Percentiles rank a stretch among this genome's conserved stretches.
Evolutionary conservation across 2,329 filamentous ascomycete genomes (phyloP).

Genomic region (Clathrospora elynae): DNA sequence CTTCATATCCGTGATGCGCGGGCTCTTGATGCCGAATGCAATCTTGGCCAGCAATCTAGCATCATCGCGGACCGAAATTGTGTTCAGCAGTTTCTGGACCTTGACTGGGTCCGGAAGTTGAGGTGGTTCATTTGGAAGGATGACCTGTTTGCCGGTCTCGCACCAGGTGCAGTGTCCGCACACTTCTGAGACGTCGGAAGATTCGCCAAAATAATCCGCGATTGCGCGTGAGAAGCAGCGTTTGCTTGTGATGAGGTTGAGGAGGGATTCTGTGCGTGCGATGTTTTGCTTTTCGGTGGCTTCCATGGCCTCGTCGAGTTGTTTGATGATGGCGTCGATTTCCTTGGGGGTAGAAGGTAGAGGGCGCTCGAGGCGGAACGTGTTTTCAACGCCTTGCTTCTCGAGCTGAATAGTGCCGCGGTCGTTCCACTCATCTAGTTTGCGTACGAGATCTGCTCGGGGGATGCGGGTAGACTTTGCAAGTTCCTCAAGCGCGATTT

Average conservation of each 20-base stretch:
- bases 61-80: conserved; percentile 59
- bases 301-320: conserved; percentile 59
- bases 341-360: conserved; percentile 54
- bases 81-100: conserved; percentile 54
- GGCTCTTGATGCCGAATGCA: conserved; percentile 67
- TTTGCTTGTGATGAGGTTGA: conserved; percentile 59
- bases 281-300: conserved; percentile 61
- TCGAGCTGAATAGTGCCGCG: conserved; percentile 57
- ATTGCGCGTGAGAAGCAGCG: conserved; percentile 60
- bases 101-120: conserved; percentile 48
- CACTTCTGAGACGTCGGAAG: conserved; percentile 48
- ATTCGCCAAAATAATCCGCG: conserved; percentile 64
- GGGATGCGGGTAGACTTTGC: conserved; percentile 40
- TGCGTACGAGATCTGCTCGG: conserved; percentile 58
- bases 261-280: conserved; percentile 56
- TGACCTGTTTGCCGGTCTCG: conserved; percentile 40
- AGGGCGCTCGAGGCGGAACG: conserved; percentile 57
- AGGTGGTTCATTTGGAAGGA: conserved; percentile 49
- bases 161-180: conserved; percentile 64
- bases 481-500: conserved; percentile 57
- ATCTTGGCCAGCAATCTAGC: conserved; percentile 63
- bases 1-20: conserved; percentile 57
- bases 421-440: conserved; percentile 62
- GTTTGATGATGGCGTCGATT: conserved; percentile 53
- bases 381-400: conserved; percentile 58